Evolutionary conservation across 768 basidiomycete genomes (phyloP).

Genomic region (Pleurotus ostreatus): DNA sequence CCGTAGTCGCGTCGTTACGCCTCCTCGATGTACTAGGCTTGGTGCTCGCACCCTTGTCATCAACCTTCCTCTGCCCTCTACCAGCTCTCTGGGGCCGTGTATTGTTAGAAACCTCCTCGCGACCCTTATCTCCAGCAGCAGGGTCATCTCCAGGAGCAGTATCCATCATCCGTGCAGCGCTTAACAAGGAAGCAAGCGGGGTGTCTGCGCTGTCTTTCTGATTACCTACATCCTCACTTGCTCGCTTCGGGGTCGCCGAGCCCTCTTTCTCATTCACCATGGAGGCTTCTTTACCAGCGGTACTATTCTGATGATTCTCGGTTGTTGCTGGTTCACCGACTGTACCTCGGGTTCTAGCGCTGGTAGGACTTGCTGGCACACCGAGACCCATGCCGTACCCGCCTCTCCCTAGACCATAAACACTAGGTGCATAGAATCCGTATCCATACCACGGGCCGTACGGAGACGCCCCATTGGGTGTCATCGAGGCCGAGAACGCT

Average conservation of each 20-base stretch:
- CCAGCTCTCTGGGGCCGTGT: neutral
- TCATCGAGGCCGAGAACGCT: neutral
- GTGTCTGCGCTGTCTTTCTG: constrained; percentile 25
- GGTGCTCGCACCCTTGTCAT: neutral
- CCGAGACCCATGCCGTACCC: neutral
- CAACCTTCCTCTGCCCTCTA: constrained; percentile 1
- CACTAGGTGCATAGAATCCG: neutral
- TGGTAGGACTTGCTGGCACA: neutral
- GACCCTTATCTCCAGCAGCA: constrained; percentile 5
- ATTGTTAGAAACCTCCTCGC: constrained; percentile 1
- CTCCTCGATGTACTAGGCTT: constrained; percentile 6
- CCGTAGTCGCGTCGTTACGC: neutral
- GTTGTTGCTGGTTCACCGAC: neutral
- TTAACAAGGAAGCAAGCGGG: constrained; percentile 53
- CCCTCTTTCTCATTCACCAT: neutral
- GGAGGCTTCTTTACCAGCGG: neutral
- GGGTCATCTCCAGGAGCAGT: no score
- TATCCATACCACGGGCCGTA: constrained; percentile 7
- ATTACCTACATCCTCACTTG: neutral
- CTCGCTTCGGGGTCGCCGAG: neutral
- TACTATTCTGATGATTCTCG: neutral
- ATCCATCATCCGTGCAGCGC: constrained; percentile 53
- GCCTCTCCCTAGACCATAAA: neutral
- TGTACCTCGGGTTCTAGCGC: neutral
- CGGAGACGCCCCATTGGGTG: neutral